Evolutionary conservation across 306 rosid genomes (phyloP), one percentile per base, ranked within the genome.

Genomic region (Carpinus fangiana): DNA sequence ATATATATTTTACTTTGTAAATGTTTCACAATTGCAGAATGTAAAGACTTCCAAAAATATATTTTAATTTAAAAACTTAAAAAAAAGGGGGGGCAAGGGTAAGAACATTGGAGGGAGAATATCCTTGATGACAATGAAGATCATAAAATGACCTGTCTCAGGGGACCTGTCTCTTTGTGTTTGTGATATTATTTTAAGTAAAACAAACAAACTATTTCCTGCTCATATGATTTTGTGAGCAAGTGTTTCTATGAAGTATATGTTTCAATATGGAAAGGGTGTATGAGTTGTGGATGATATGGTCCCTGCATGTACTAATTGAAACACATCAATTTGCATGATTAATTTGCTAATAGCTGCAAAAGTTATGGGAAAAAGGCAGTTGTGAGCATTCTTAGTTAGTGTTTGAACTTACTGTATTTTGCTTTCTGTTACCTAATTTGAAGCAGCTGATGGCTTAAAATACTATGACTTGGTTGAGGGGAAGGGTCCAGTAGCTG

Each of bases 391-490:
- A 70, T 78, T 71, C 73, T 55, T 70, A 26, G 45, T 38, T 54
- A 31, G 59, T 43, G 23, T 73, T 54, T 67, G 26, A 66, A 36
- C 53, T 55, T 73, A 53, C 55, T 20, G 10, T 51, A 36, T 38
- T 8, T 50, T 71, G 28, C 68, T 13, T 43, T n/a, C 48, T 78
- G 72, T 75, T 48, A 51, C 76, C 46, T 79, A 31, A 31, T 31
- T 75, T 73, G 66, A 78, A 86, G 17, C 90, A 91, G 98, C 87
- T 45, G 93, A 85, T 79, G 99, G 97, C 77, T 76, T 95, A 75
- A 91, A 91, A 76, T 95, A 90, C 85, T 95, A 90, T 76, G 99
- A 95, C 88, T 60, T 93, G 68, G 88, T 87, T 55, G 97, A 86
- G 84, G 98, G 98, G 28, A 92, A 80, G 73, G 98, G 98, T 73